Conservation (phyloP, 169 alveolate genomes). For the Amoebophrya sp. region DNA sequence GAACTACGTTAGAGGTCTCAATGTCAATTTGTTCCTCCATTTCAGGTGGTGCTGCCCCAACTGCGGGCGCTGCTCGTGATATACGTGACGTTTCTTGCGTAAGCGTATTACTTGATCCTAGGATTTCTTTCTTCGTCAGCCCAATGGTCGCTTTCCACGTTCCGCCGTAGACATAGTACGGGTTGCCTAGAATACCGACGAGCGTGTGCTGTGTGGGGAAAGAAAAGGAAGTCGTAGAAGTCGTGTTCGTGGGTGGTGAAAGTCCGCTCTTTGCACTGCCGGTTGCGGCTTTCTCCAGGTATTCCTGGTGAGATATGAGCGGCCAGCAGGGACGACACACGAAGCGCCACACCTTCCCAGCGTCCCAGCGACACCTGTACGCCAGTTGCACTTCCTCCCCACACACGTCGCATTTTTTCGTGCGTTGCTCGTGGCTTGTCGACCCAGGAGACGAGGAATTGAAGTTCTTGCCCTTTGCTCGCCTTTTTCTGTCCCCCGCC, state of each 20-base stretch:
- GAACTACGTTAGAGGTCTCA: too few species aligned
- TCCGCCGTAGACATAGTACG: background rate
- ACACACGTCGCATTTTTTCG: background rate
- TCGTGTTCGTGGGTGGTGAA: too few species aligned
- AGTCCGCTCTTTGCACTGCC: too few species aligned
- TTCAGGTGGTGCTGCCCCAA: too few species aligned
- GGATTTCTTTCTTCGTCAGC: background rate
- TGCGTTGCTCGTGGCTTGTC: background rate
- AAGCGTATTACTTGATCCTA: too few species aligned
- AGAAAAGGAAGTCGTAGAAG: too few species aligned
- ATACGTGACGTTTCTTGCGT: too few species aligned
- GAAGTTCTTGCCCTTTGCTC: background rate
- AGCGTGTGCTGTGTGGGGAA: too few species aligned
- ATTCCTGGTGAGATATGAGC: background rate
- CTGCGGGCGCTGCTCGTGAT: too few species aligned
- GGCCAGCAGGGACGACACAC: constrained; percentile 1
- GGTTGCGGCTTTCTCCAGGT: too few species aligned
- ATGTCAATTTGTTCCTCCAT: too few species aligned
- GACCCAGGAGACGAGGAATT: background rate
- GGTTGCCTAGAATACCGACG: too few species aligned
- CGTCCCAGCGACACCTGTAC: background rate
- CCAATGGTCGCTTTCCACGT: background rate
- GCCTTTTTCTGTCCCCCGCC: background rate
- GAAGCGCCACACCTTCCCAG: background rate
- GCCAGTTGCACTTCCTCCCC: background rate